These are phyloP conservation scores for Wickerhamiella kurtzmanii DNA, from an alignment of 805 yeast species.

Conservation along the genomic window DNA sequence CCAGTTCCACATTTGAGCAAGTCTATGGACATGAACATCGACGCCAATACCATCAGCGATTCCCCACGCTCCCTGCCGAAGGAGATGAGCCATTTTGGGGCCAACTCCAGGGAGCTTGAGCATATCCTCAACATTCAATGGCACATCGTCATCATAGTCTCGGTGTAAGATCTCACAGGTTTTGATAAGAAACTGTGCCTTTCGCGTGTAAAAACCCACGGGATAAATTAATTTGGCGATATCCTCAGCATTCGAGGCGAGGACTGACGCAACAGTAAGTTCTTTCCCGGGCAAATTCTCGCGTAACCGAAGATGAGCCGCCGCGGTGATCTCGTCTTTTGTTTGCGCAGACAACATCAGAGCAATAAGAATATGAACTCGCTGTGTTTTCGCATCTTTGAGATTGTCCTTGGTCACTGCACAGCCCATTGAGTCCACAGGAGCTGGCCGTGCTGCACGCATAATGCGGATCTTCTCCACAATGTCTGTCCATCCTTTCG, in stretches of 20 bases:
- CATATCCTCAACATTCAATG: constrained; percentile 52
- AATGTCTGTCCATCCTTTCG: constrained; percentile 18
- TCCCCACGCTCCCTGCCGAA: constrained; percentile 73
- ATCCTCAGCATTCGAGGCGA: constrained; percentile 31
- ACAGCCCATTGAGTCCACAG: constrained; percentile 85
- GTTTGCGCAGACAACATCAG: constrained; percentile 87
- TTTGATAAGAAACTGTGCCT: constrained; percentile 54
- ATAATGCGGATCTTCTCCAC: constrained; percentile 37
- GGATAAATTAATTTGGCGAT: constrained; percentile 56
- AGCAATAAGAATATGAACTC: constrained; percentile 67
- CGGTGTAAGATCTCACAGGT: constrained; percentile 42
- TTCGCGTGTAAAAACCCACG: constrained; percentile 79
- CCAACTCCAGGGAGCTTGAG: constrained; percentile 80
- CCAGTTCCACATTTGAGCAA: constrained; percentile 76
- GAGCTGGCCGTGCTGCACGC: constrained; percentile 57
- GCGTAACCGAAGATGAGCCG: constrained; percentile 54
- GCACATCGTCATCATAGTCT: constrained; percentile 53
- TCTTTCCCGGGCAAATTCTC: constrained; percentile 30
- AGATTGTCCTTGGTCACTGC: constrained; percentile 29
- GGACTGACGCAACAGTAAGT: constrained; percentile 22
- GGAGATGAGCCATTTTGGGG: constrained; percentile 81
- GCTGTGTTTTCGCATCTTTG: constrained; percentile 24
- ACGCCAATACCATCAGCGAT: constrained; percentile 76
- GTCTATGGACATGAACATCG: constrained; percentile 77
- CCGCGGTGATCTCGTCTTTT: constrained; percentile 71